These are phyloP conservation scores for Mucor piriformis DNA, from an alignment of 371 early-diverging fungal species.

Conservation along the genomic window DNA sequence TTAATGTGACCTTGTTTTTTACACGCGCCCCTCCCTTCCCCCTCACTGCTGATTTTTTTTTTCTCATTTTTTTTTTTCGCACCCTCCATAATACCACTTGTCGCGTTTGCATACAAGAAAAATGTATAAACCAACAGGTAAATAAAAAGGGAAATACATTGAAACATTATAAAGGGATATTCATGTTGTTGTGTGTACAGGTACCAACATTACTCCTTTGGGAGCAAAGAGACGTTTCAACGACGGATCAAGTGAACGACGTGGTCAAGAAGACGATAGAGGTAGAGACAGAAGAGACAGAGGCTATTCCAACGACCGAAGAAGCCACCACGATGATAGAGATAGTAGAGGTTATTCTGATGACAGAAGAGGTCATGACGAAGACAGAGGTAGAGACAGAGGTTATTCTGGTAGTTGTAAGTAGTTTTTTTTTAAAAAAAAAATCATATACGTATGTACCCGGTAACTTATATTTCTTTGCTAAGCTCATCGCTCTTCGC, in stretches of 20 bases:
- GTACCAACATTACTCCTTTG: constrained; percentile 48
- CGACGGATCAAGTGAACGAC: constrained; percentile 18
- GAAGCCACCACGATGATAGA: constrained; percentile 1
- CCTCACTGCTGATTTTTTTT: neutral
- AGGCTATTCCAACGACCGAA: neutral
- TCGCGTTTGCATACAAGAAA: neutral
- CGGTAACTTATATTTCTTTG: too few species aligned
- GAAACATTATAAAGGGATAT: neutral
- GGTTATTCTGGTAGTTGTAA: constrained; percentile 2
- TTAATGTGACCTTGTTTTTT: too few species aligned
- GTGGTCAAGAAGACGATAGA: neutral
- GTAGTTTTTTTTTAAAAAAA: neutral
- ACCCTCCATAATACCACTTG: neutral
- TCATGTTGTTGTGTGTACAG: too few species aligned
- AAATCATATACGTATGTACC: too few species aligned
- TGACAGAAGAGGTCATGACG: constrained; percentile 1
- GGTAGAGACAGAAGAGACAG: neutral
- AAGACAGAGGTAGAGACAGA: neutral
- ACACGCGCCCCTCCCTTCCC: too few species aligned
- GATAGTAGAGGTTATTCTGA: neutral
- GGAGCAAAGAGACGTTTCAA: constrained; percentile 44
- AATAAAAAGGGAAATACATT: neutral
- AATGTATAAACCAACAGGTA: constrained; percentile 35
- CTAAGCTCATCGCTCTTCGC: constrained; percentile 2
- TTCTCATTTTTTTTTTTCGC: neutral